Evolutionary conservation across 306 rosid species (phyloP).

Genomic region (Medicago truncatula): MtrunA17r5.0-ANR NC_053048.1:26299501-26300000

Average conservation of each 20-base stretch:
- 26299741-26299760: slow-evolving; percentile 69
- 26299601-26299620: too few relatives aligned
- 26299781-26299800: slow-evolving; percentile 62
- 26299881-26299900: slow-evolving; percentile 11
- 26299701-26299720: slow-evolving; percentile 86
- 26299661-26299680: slow-evolving; percentile 77
- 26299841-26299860: slow-evolving; percentile 67
- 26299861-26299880: slow-evolving; percentile 29
- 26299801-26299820: slow-evolving; percentile 72
- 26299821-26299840: slow-evolving; percentile 67
- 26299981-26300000: background rate
- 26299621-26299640: slow-evolving; percentile 82
- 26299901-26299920: slow-evolving; percentile 6
- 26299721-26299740: slow-evolving; percentile 70
- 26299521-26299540: too few relatives aligned
- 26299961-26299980: slow-evolving; percentile 1
- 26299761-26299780: slow-evolving; percentile 76
- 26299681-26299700: slow-evolving; percentile 70
- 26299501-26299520: too few relatives aligned
- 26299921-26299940: background rate
- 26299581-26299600: too few relatives aligned
- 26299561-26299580: too few relatives aligned
- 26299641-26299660: slow-evolving; percentile 85
- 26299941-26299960: background rate
- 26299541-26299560: too few relatives aligned